phyloP scores from a whole-genome alignment of 1,284 basidiomycete genomes.

The Peniophora sp. region DNA sequence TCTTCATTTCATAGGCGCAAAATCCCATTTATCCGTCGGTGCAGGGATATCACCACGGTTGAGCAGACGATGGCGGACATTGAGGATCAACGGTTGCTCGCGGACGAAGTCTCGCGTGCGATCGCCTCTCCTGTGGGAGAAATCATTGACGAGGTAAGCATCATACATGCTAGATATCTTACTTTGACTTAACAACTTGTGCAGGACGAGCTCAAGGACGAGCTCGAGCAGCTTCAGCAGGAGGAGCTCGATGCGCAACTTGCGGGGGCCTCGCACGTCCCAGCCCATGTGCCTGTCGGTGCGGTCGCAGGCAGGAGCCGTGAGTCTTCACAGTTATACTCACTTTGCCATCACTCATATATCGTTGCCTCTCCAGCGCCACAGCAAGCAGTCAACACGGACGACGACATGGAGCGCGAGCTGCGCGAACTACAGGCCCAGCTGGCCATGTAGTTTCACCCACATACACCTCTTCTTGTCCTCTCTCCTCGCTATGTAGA shows the following conservation, averaged over 20 bases:
- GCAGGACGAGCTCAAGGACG: slow-evolving; percentile 77
- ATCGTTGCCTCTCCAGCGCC: slow-evolving; percentile 11
- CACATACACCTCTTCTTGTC: not conserved
- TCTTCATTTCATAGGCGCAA: slow-evolving; percentile 2
- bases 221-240: slow-evolving; percentile 89
- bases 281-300: slow-evolving; percentile 76
- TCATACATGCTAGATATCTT: too few relatives aligned
- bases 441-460: slow-evolving; percentile 65
- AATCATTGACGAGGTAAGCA: slow-evolving; percentile 71
- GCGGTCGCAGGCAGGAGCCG: slow-evolving; percentile 46
- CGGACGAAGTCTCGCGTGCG: slow-evolving; percentile 92
- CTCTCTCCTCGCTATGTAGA: not conserved
- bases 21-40: not conserved
- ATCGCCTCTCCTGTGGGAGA: slow-evolving; percentile 74
- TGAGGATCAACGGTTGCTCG: slow-evolving; percentile 89
- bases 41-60: slow-evolving; percentile 85
- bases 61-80: slow-evolving; percentile 89
- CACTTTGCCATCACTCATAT: slow-evolving; percentile 8
- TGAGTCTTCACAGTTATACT: slow-evolving; percentile 27
- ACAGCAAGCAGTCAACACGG: slow-evolving; percentile 35
- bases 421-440: slow-evolving; percentile 89
- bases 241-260: slow-evolving; percentile 86
- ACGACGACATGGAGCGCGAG: slow-evolving; percentile 89
- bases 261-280: slow-evolving; percentile 85
- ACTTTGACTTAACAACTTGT: slow-evolving; percentile 2